Conservation (phyloP, 306 rosid genomes). For the Hylodesmum podocarpum region DNA sequence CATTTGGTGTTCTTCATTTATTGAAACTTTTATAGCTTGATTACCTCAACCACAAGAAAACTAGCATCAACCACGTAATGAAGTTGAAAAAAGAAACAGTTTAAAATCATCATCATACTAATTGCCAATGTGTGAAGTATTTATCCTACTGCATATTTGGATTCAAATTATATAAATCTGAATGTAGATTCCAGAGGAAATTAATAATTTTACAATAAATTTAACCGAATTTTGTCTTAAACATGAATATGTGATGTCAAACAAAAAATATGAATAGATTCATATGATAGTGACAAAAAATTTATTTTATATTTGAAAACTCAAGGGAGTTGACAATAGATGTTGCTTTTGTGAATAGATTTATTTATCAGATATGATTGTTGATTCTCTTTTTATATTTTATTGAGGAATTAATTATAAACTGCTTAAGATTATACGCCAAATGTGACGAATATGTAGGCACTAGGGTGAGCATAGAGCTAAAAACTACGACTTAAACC, state of each 20-base stretch:
- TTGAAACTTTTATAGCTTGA: not conserved
- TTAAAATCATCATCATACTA: not conserved
- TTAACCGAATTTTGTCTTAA: too few species aligned
- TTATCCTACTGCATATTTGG: too few species aligned
- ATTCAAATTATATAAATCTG: too few species aligned
- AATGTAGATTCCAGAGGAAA: too few species aligned
- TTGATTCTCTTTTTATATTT: not conserved
- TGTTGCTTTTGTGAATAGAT: not conserved
- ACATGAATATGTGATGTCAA: too few species aligned
- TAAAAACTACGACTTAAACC: not conserved
- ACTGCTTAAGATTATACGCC: slow-evolving; percentile 3
- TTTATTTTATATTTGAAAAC: slow-evolving; percentile 26
- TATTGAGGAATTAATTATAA: not conserved
- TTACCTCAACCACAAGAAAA: slow-evolving; percentile 1
- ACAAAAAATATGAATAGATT: too few species aligned
- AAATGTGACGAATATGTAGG: slow-evolving; percentile 16
- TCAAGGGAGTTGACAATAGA: slow-evolving; percentile 36
- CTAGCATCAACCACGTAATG: slow-evolving; percentile 16
- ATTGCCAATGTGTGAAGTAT: slow-evolving; percentile 18
- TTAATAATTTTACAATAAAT: too few species aligned
- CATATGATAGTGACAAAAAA: not conserved
- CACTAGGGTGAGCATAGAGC: not conserved
- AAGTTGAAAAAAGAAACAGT: not conserved
- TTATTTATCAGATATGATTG: not conserved
- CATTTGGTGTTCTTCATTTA: not conserved